A percentile compares a stretch with the other conserved stretches of the same genome.
phyloP scores from a whole-genome alignment of 1,284 basidiomycete species.

The Ceratobasidium sp. region DNA sequence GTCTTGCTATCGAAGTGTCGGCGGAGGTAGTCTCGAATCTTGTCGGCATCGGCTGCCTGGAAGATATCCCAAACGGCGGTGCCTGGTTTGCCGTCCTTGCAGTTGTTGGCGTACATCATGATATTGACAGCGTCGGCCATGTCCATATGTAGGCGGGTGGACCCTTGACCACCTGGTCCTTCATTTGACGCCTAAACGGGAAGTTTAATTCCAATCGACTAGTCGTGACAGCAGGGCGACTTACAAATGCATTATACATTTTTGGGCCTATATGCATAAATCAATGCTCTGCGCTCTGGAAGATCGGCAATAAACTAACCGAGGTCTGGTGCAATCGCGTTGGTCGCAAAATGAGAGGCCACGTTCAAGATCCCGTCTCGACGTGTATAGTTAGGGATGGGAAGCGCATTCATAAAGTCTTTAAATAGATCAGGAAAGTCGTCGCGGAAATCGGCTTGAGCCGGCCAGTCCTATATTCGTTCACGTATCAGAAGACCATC shows the following conservation, averaged over 20 bases:
- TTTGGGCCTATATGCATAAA: conserved; percentile 51
- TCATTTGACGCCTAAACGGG: conserved; percentile 70
- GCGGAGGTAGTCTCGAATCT: conserved; percentile 76
- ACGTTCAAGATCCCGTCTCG: conserved; percentile 89
- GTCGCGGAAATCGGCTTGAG: conserved; percentile 80
- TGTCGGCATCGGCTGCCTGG: conserved; percentile 80
- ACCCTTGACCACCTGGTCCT: conserved; percentile 71
- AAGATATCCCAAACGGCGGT: conserved; percentile 94
- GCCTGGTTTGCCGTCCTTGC: conserved; percentile 69
- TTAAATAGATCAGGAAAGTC: conserved; percentile 87
- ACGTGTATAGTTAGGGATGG: conserved; percentile 86
- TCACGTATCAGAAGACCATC: neutral
- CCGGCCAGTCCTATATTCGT: conserved; percentile 83
- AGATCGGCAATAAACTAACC: conserved; percentile 61
- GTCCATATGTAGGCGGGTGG: conserved; percentile 93
- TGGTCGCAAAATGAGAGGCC: conserved; percentile 85
- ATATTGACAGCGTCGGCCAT: conserved; percentile 95
- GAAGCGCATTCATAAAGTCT: conserved; percentile 84
- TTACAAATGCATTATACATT: conserved; percentile 57
- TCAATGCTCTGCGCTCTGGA: too few species aligned
- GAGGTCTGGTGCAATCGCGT: conserved; percentile 85
- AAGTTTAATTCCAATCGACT: conserved; percentile 49
- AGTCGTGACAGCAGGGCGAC: conserved; percentile 16
- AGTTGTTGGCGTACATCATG: conserved; percentile 76
- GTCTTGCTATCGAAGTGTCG: conserved; percentile 51